Percentiles rank a stretch among this genome's conserved stretches.
These are phyloP conservation scores for Bassia scoparia DNA, from an alignment of 148 eudicot species.

Conservation along the genomic window DNA sequence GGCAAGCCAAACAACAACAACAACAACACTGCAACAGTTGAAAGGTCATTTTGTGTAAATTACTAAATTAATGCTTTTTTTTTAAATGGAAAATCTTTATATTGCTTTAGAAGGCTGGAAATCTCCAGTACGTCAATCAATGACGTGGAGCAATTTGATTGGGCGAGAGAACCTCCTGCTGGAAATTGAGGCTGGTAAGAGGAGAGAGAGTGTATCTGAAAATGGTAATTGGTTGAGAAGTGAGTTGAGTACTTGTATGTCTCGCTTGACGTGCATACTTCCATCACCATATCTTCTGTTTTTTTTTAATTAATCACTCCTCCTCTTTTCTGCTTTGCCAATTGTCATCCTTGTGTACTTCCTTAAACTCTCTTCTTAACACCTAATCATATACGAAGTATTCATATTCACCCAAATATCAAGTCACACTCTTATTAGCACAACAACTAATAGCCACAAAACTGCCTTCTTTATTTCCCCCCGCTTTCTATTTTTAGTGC, in stretches of 20 bases:
- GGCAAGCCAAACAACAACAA: too few relatives aligned
- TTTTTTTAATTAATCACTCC: background rate
- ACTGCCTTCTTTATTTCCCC: too few relatives aligned
- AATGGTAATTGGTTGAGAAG: constrained; percentile 23
- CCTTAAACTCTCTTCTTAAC: too few relatives aligned
- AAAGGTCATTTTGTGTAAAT: background rate
- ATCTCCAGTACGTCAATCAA: background rate
- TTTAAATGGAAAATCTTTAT: background rate
- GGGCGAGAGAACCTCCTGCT: background rate
- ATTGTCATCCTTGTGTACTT: background rate
- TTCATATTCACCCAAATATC: too few relatives aligned
- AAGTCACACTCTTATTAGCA: too few relatives aligned
- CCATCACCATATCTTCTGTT: constrained; percentile 4
- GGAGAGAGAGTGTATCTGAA: constrained; percentile 16
- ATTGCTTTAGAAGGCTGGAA: constrained; percentile 13
- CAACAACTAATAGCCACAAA: too few relatives aligned
- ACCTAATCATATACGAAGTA: too few relatives aligned
- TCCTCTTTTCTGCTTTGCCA: background rate
- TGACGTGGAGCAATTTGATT: constrained; percentile 24
- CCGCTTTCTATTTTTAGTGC: too few relatives aligned
- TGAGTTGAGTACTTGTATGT: constrained; percentile 13
- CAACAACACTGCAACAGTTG: background rate
- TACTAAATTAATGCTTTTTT: background rate
- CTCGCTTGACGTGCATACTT: constrained; percentile 22
- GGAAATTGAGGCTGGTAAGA: constrained; percentile 16